Evolutionary conservation across 306 rosid genomes (phyloP).

Genomic region (Quercus gilva): DNA sequence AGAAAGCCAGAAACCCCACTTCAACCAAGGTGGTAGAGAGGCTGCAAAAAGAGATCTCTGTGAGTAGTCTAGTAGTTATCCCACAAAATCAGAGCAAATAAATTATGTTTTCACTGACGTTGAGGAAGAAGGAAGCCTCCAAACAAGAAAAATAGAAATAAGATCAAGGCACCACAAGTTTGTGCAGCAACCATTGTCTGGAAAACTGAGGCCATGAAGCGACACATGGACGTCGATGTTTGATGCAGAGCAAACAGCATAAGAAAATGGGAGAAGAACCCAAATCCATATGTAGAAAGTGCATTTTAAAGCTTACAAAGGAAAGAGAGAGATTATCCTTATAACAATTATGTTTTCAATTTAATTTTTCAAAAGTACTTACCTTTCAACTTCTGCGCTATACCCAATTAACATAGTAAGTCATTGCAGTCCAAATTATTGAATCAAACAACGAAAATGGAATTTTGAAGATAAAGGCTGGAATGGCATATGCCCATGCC

Average conservation of each 20-base stretch:
- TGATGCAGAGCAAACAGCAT: conserved; percentile 46
- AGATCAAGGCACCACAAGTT: conserved; percentile 39
- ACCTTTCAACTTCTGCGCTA: conserved; percentile 56
- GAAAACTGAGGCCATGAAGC: conserved; percentile 49
- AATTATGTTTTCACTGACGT: conserved; percentile 30
- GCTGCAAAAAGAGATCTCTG: conserved; percentile 40
- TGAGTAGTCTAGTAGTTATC: conserved; percentile 9
- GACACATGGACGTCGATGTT: conserved; percentile 54
- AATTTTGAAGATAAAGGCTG: conserved; percentile 47
- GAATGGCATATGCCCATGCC: conserved; percentile 61
- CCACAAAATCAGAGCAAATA: not conserved
- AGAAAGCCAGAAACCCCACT: conserved; percentile 64
- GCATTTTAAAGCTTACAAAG: conserved; percentile 16
- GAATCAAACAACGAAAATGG: conserved; percentile 55
- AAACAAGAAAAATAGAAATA: conserved; percentile 47
- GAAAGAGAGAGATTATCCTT: not conserved
- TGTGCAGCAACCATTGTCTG: conserved; percentile 47
- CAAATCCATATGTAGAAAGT: conserved; percentile 10
- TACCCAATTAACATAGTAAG: conserved; percentile 63
- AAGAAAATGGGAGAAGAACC: conserved; percentile 52
- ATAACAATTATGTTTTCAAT: not conserved
- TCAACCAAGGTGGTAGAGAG: conserved; percentile 50
- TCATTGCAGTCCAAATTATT: conserved; percentile 50
- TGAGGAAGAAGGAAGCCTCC: conserved; percentile 60
- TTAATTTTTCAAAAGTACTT: conserved; percentile 10